These are phyloP conservation scores for Suillus fuscotomentosus DNA, from an alignment of 768 basidiomycete genomes.

Conservation along the genomic window DNA sequence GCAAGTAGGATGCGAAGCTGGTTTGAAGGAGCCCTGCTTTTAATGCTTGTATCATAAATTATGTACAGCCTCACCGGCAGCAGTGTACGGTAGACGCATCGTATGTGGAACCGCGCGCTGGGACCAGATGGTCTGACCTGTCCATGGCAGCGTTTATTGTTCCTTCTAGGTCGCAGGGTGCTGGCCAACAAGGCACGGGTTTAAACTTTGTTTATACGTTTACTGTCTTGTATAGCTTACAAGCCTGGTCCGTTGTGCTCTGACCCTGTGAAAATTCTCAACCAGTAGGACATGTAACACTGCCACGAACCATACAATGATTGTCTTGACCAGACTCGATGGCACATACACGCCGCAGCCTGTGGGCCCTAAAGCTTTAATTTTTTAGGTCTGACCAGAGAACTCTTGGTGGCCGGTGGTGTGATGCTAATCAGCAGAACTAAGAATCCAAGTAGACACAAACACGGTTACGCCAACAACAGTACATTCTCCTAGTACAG, in stretches of 20 bases:
- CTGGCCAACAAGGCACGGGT: neutral
- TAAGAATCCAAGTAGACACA: neutral
- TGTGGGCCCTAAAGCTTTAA: neutral
- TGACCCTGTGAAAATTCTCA: neutral
- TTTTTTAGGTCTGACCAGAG: neutral
- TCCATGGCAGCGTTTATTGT: neutral
- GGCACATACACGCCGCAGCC: neutral
- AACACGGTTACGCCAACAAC: neutral
- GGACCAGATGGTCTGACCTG: neutral
- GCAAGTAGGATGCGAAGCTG: neutral
- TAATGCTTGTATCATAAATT: neutral
- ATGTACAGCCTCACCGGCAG: neutral
- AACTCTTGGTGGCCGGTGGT: neutral
- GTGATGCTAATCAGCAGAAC: neutral
- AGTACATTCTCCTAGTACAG: neutral
- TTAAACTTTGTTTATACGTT: neutral
- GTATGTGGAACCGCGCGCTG: constrained; percentile 8
- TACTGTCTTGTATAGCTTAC: neutral
- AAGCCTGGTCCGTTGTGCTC: neutral
- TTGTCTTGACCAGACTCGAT: neutral
- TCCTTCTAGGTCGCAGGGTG: neutral
- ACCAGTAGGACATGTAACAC: neutral
- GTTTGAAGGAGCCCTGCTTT: neutral
- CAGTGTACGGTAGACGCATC: neutral
- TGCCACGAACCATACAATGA: neutral